These are phyloP conservation scores for Magnusiomyces starmeri DNA, from an alignment of 1,139 yeast species.

Conservation along the genomic window DNA sequence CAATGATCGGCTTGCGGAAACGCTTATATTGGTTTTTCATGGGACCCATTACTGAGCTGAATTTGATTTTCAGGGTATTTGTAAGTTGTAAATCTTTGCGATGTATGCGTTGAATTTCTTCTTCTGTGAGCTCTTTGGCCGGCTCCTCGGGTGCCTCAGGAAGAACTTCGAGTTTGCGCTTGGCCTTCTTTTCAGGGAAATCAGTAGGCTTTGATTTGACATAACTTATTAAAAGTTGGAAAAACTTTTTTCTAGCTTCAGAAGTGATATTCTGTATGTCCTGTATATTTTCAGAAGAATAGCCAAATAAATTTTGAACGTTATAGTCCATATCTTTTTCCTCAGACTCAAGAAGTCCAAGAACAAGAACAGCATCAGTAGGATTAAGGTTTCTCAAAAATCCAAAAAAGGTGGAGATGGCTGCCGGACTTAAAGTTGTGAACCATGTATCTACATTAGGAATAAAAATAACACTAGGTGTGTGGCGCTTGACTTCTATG, in stretches of 20 bases:
- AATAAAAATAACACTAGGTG: constrained; percentile 77
- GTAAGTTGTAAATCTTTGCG: constrained; percentile 74
- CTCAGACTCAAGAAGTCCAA: constrained; percentile 53
- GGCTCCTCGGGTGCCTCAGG: constrained; percentile 37
- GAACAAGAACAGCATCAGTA: constrained; percentile 65
- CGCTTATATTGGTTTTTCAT: constrained; percentile 81
- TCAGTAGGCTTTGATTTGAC: constrained; percentile 58
- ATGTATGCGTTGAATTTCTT: constrained; percentile 45
- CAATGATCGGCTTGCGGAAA: constrained; percentile 84
- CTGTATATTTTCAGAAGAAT: constrained; percentile 42
- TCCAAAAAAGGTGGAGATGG: constrained; percentile 64
- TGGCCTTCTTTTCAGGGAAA: constrained; percentile 36
- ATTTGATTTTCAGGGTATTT: constrained; percentile 73
- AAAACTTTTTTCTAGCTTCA: constrained; percentile 47
- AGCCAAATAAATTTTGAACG: constrained; percentile 47
- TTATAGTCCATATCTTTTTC: constrained; percentile 33
- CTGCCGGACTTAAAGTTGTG: constrained; percentile 57
- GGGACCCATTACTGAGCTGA: constrained; percentile 83
- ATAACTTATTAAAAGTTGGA: constrained; percentile 48
- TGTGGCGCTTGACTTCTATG: constrained; percentile 82
- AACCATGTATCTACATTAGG: constrained; percentile 82
- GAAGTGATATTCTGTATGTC: constrained; percentile 40
- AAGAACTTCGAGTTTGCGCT: constrained; percentile 37
- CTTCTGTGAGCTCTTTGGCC: constrained; percentile 21
- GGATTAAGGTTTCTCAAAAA: constrained; percentile 62